phyloP scores from a whole-genome alignment of 495 filamentous ascomycete genomes.

The Sordaria brevicollis region DNA sequence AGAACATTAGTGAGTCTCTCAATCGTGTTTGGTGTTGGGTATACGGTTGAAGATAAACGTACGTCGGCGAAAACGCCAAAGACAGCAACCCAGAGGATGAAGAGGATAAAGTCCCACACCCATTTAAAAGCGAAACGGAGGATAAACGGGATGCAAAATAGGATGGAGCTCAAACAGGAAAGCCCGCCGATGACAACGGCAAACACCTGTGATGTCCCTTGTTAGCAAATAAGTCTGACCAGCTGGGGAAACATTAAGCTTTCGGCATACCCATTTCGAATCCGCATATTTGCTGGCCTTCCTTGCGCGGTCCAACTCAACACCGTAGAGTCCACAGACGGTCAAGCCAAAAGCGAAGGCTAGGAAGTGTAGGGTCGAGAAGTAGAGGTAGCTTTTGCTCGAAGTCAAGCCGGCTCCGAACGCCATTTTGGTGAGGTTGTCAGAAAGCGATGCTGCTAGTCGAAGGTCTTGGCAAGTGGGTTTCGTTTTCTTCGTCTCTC shows the following conservation, averaged over 20 bases:
- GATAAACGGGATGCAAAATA: constrained; percentile 53
- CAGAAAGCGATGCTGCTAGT: background rate
- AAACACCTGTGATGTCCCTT: constrained; percentile 40
- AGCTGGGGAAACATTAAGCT: no score
- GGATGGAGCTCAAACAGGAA: constrained; percentile 46
- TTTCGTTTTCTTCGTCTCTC: background rate
- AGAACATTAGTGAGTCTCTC: background rate
- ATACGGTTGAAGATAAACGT: background rate
- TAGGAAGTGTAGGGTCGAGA: constrained; percentile 49
- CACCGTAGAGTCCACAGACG: constrained; percentile 70
- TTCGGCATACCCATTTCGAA: constrained; percentile 54
- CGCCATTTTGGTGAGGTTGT: constrained; percentile 19
- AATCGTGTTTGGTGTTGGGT: background rate
- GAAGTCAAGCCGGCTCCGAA: constrained; percentile 17
- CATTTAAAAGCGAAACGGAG: constrained; percentile 45
- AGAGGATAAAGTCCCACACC: constrained; percentile 60
- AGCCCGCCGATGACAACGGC: constrained; percentile 56
- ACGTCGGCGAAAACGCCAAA: constrained; percentile 69
- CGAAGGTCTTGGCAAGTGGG: background rate
- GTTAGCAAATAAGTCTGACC: background rate
- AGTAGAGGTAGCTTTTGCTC: constrained; percentile 29
- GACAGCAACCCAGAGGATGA: constrained; percentile 65
- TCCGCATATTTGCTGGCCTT: constrained; percentile 39
- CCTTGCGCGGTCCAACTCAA: constrained; percentile 52
- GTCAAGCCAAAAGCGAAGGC: constrained; percentile 66